Evolutionary conservation across 2,329 filamentous ascomycete genomes (phyloP).

Genomic region (Scolecobasidium constrictum): DNA sequence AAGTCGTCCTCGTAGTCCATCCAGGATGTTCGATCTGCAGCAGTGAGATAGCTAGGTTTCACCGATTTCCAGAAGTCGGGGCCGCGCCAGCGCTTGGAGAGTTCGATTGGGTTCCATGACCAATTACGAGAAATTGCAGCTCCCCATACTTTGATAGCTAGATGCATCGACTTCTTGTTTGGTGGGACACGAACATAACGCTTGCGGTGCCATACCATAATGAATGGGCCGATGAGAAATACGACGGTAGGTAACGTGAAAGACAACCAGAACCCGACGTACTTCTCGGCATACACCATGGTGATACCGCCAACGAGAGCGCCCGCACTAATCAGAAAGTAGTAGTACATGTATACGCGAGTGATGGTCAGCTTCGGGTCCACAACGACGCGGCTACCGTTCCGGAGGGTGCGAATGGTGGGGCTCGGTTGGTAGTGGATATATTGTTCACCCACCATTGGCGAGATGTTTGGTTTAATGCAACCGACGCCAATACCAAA

Average conservation of each 20-base stretch:
- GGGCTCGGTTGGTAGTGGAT: slow-evolving; percentile 24
- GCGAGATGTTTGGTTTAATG: slow-evolving; percentile 56
- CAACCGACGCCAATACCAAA: slow-evolving; percentile 53
- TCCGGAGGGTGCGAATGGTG: slow-evolving; percentile 31
- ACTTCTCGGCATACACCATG: slow-evolving; percentile 28
- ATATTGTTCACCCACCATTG: slow-evolving; percentile 53
- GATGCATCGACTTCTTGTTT: slow-evolving; percentile 56
- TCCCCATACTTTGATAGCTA: slow-evolving; percentile 49
- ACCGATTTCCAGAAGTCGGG: slow-evolving; percentile 52
- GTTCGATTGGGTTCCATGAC: slow-evolving; percentile 45
- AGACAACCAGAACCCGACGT: slow-evolving; percentile 62
- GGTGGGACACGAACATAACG: slow-evolving; percentile 51
- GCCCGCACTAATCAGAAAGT: slow-evolving; percentile 27
- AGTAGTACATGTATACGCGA: slow-evolving; percentile 51
- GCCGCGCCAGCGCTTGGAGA: slow-evolving; percentile 44
- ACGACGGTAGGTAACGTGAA: slow-evolving; percentile 57
- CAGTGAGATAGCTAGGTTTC: slow-evolving; percentile 51
- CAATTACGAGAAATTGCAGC: slow-evolving; percentile 49
- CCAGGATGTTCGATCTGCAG: slow-evolving; percentile 48
- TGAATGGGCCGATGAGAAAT: slow-evolving; percentile 48
- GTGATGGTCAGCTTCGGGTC: slow-evolving; percentile 57
- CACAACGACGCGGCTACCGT: slow-evolving; percentile 50
- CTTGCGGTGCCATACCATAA: slow-evolving; percentile 50
- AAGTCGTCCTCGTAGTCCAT: slow-evolving; percentile 73
- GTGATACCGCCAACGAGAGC: slow-evolving; percentile 23